These are phyloP conservation scores for Coffea canephora DNA, from an alignment of 257 asterid species.

Conservation along the genomic window DNA sequence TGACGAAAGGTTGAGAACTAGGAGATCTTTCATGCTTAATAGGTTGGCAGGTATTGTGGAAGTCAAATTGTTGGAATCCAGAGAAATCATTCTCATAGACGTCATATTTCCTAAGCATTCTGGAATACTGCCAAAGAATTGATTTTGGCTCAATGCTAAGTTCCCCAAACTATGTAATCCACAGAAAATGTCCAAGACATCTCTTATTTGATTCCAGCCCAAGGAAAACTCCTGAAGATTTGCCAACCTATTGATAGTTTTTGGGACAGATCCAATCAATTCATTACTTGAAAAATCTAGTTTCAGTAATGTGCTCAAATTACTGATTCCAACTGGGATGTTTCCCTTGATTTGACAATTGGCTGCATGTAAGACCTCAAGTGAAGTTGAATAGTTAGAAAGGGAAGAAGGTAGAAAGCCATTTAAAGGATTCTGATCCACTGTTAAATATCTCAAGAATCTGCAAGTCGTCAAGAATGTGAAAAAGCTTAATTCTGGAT, in stretches of 20 bases:
- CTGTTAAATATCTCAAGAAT: not conserved
- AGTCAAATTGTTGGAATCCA: constrained; percentile 23
- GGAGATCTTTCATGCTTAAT: not conserved
- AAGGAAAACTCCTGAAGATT: not conserved
- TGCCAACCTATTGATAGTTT: not conserved
- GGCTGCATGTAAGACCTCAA: not conserved
- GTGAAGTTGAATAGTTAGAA: constrained; percentile 35
- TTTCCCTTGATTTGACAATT: constrained; percentile 19
- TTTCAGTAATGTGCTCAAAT: constrained; percentile 12
- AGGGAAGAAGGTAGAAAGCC: constrained; percentile 27
- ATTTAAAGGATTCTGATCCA: not conserved
- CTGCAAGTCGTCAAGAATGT: constrained; percentile 18
- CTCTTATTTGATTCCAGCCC: constrained; percentile 8
- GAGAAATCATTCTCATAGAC: constrained; percentile 3
- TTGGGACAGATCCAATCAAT: constrained; percentile 10
- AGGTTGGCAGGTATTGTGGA: constrained; percentile 21
- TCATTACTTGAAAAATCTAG: not conserved
- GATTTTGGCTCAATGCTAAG: constrained; percentile 8
- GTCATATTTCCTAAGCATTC: constrained; percentile 26
- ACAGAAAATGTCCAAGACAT: not conserved
- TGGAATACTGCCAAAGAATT: constrained; percentile 25
- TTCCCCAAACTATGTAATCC: not conserved
- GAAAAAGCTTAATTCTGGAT: constrained; percentile 2
- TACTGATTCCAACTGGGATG: constrained; percentile 33
- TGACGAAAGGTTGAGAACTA: not conserved